Evolutionary conservation across 2,329 filamentous ascomycete species (phyloP).

Genomic region (Huntiella moniliformis): DNA sequence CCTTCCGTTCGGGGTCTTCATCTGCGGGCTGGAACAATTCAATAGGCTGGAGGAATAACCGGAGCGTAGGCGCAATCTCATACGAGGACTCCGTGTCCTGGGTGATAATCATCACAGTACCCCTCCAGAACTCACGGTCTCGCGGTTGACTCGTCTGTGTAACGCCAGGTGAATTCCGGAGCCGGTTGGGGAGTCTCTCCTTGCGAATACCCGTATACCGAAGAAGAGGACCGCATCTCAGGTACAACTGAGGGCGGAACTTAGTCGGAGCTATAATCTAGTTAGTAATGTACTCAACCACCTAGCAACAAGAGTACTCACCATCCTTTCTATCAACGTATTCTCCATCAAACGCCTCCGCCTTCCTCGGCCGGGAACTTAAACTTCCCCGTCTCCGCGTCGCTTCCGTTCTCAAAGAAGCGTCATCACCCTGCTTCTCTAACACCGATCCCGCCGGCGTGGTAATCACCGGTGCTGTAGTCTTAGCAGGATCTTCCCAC

Average conservation of each 20-base stretch:
- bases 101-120: conserved; percentile 90
- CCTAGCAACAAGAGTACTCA: conserved; percentile 17
- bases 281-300: conserved; percentile 11
- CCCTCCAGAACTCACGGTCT: conserved; percentile 73
- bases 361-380: conserved; percentile 31
- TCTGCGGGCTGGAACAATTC: conserved; percentile 49
- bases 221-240: conserved; percentile 79
- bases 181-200: conserved; percentile 30
- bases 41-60: conserved; percentile 74
- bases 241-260: conserved; percentile 67
- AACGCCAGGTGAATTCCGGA: conserved; percentile 16
- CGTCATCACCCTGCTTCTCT: not conserved
- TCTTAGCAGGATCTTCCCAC: conserved; percentile 46
- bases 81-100: conserved; percentile 70
- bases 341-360: conserved; percentile 47
- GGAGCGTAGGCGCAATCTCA: conserved; percentile 55
- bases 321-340: conserved; percentile 42
- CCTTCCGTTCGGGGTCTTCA: conserved; percentile 23
- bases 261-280: conserved; percentile 34
- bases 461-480: not conserved
- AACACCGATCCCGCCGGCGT: not conserved
- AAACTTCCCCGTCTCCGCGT: conserved; percentile 27
- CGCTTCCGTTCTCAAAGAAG: conserved; percentile 14
- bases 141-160: conserved; percentile 12
- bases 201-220: conserved; percentile 70